Conservation (phyloP, 768 basidiomycete species). For the Boletellus ananas region DNA sequence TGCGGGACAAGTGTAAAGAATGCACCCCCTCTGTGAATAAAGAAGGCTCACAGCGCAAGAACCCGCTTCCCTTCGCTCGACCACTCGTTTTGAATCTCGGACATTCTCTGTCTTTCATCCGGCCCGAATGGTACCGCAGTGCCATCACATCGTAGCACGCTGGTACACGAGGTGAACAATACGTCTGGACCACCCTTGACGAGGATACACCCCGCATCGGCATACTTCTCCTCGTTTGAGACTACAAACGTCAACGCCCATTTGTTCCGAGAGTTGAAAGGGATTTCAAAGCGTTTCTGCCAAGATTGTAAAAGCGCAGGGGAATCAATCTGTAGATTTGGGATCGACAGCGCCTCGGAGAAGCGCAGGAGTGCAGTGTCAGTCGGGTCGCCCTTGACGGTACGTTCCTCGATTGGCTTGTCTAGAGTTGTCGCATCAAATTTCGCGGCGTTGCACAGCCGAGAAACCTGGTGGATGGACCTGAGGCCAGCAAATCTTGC, state of each 20-base stretch:
- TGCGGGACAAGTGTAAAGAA: background rate
- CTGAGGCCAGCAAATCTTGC: constrained; percentile 15
- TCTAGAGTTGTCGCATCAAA: constrained; percentile 37
- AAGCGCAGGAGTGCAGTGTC: constrained; percentile 54
- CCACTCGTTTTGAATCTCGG: constrained; percentile 37
- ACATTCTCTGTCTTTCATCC: constrained; percentile 19
- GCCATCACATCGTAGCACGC: constrained; percentile 32
- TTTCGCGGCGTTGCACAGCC: constrained; percentile 54
- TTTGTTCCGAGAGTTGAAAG: constrained; percentile 52
- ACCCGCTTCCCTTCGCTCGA: constrained; percentile 52
- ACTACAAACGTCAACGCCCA: constrained; percentile 47
- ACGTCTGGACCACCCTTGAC: constrained; percentile 61
- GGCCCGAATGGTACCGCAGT: constrained; percentile 29
- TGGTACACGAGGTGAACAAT: constrained; percentile 38
- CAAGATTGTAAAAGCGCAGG: constrained; percentile 17
- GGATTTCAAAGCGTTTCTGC: constrained; percentile 33
- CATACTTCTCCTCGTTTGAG: constrained; percentile 4
- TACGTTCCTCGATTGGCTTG: constrained; percentile 29
- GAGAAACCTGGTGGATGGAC: constrained; percentile 36
- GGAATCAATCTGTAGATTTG: constrained; percentile 17
- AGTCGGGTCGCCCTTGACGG: constrained; percentile 45
- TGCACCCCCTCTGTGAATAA: background rate
- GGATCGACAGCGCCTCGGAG: constrained; percentile 30
- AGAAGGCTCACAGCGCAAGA: constrained; percentile 37
- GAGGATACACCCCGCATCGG: constrained; percentile 34